These are phyloP conservation scores for Miamiensis avidus DNA, from an alignment of 169 alveolate genomes.

Conservation along the genomic window DNA sequence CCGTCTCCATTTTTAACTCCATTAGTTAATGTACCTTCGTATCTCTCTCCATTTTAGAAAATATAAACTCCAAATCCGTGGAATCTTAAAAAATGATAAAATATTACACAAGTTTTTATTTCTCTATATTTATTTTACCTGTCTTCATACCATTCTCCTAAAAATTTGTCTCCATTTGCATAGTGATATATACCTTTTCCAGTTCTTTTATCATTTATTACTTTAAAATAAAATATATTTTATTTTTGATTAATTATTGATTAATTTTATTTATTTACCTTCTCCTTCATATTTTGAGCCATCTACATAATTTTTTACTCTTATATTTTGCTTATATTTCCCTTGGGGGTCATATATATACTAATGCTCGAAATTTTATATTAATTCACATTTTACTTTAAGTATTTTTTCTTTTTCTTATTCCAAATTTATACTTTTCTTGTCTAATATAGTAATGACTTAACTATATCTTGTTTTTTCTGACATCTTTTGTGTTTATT, in stretches of 20 bases:
- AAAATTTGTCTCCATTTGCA: conserved; percentile 20
- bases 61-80: conserved; percentile 58
- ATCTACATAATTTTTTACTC: conserved; percentile 6
- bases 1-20: conserved; percentile 59
- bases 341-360: conserved; percentile 10
- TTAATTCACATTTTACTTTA: conserved; percentile 5
- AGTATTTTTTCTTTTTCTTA: conserved; percentile 15
- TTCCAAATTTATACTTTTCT: conserved; percentile 15
- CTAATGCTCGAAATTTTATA: conserved; percentile 4
- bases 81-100: conserved; percentile 15
- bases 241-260: neutral
- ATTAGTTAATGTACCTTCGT: conserved; percentile 48
- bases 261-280: neutral
- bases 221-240: neutral
- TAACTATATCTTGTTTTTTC: too few species aligned
- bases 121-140: neutral
- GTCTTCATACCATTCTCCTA: conserved; percentile 25
- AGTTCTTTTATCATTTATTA: conserved; percentile 17
- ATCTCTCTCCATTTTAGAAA: conserved; percentile 57
- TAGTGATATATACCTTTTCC: conserved; percentile 28
- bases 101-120: conserved; percentile 8
- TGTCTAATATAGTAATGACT: conserved; percentile 17
- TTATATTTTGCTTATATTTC: conserved; percentile 21
- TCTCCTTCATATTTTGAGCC: conserved; percentile 36
- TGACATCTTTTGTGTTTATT: too few species aligned